Conservation (phyloP, 345 rosid genomes). For the Nephelium lappaceum region DNA sequence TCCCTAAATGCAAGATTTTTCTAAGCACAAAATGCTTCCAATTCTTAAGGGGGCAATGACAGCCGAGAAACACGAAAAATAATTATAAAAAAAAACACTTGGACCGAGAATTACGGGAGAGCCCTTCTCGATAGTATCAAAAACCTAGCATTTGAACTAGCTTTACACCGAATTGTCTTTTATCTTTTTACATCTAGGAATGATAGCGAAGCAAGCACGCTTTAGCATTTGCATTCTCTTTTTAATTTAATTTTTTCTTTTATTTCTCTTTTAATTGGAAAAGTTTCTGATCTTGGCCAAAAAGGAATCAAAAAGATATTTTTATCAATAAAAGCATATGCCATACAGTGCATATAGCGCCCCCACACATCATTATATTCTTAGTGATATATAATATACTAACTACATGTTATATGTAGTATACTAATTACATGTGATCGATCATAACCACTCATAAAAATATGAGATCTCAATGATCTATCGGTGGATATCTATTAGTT, state of each 20-base stretch:
- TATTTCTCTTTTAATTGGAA: neutral
- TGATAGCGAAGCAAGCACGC: conserved; percentile 56
- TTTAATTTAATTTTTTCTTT: neutral
- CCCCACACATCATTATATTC: conserved; percentile 12
- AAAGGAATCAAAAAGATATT: neutral
- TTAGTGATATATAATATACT: neutral
- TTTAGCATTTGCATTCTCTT: conserved; percentile 10
- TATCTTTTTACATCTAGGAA: conserved; percentile 19
- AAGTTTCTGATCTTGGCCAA: neutral
- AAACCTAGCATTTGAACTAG: conserved; percentile 6
- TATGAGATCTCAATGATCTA: too few relatives aligned
- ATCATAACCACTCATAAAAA: too few relatives aligned
- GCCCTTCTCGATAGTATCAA: neutral
- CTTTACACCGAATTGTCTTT: conserved; percentile 58
- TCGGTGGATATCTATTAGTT: too few relatives aligned
- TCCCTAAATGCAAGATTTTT: too few relatives aligned
- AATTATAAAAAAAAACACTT: too few relatives aligned
- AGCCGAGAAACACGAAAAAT: neutral
- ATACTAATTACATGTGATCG: too few relatives aligned
- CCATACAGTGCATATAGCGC: neutral
- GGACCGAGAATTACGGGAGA: conserved; percentile 24
- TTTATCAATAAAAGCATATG: neutral
- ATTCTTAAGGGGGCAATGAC: too few relatives aligned
- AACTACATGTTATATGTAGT: neutral
- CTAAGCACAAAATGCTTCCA: too few relatives aligned